Evolutionary conservation across 352 stramenopile genomes (phyloP).

Genomic region (Pseudoperonospora humuli): DNA sequence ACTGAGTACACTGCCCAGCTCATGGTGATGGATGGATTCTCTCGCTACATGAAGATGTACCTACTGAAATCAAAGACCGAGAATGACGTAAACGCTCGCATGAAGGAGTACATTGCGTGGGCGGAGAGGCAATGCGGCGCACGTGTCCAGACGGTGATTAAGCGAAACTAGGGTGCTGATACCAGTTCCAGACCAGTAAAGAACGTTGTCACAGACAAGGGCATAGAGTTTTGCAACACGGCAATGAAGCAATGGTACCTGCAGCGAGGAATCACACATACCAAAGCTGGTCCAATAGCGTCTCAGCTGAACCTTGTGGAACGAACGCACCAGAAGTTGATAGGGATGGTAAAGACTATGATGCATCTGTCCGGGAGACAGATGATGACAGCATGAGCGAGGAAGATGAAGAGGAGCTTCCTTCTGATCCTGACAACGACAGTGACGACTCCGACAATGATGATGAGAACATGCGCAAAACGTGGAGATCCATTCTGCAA

Average conservation of each 20-base stretch:
- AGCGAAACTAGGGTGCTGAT: not conserved
- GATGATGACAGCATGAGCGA: no score
- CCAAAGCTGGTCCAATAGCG: not conserved
- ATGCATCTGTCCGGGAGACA: no score
- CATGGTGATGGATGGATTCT: conserved; percentile 7
- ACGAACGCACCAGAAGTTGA: conserved; percentile 1
- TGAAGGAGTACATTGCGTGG: conserved; percentile 3
- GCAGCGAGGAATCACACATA: not conserved
- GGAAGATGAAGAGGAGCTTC: no score
- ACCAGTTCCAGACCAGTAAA: not conserved
- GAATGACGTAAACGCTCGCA: not conserved
- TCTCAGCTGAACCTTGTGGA: not conserved
- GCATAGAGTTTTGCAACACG: conserved; percentile 4
- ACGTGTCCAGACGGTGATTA: no score
- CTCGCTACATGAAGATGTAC: conserved; percentile 2
- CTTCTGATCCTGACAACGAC: no score
- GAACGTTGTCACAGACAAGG: conserved; percentile 16
- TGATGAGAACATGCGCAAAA: no score
- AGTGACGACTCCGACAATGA: no score
- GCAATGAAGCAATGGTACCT: conserved; percentile 3
- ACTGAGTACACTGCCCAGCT: conserved; percentile 1
- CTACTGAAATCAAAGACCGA: conserved; percentile 1
- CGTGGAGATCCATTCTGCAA: no score
- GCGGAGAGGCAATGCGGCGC: not conserved
- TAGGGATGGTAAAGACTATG: not conserved